Evolutionary conservation across 306 rosid species (phyloP).

Genomic region (Quercus mongolica): DNA sequence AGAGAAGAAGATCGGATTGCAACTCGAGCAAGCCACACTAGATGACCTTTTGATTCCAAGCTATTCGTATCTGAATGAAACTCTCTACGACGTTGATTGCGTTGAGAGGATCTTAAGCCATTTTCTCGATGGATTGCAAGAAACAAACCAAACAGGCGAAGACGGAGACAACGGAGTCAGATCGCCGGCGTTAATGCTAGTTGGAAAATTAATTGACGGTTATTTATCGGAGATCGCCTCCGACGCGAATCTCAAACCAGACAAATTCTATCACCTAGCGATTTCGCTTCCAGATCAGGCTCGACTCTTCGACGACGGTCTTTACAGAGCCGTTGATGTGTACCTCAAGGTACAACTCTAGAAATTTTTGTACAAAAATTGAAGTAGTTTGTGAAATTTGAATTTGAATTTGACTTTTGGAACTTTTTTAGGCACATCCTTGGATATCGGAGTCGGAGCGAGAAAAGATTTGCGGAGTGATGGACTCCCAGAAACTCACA

Average conservation of each 20-base stretch:
- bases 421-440: conserved; percentile 64
- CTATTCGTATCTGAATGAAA: conserved; percentile 86
- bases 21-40: conserved; percentile 80
- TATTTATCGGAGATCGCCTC: conserved; percentile 92
- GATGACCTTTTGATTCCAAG: conserved; percentile 94
- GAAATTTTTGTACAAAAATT: neutral
- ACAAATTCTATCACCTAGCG: conserved; percentile 61
- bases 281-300: conserved; percentile 79
- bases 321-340: conserved; percentile 87
- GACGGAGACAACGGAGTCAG: conserved; percentile 14
- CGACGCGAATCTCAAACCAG: conserved; percentile 76
- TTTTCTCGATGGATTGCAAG: conserved; percentile 49
- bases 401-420: neutral
- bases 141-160: conserved; percentile 26
- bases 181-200: conserved; percentile 67
- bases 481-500: conserved; percentile 83
- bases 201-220: conserved; percentile 82
- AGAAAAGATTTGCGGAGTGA: conserved; percentile 66
- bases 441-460: conserved; percentile 68
- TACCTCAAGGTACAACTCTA: conserved; percentile 64
- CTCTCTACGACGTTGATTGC: conserved; percentile 84
- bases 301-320: conserved; percentile 89
- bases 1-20: conserved; percentile 88
- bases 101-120: conserved; percentile 62
- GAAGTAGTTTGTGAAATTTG: neutral